phyloP scores from a whole-genome alignment of 148 eudicot species.

The Salicornia ramosissima region DNA sequence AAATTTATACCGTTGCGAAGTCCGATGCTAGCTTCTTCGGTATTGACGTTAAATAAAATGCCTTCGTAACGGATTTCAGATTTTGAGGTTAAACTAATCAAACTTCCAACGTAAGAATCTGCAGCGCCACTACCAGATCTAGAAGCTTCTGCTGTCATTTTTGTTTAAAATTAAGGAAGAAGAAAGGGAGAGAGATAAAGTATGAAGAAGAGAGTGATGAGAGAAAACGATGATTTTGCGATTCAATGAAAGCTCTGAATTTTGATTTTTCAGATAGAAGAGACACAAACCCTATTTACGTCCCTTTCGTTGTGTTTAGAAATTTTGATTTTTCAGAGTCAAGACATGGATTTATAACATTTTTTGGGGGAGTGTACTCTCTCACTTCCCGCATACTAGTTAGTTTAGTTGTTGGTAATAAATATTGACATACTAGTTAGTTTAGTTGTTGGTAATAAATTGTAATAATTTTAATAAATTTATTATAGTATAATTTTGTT shows the following conservation, averaged over 20 bases:
- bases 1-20: conserved; percentile 44
- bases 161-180: background rate
- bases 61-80: conserved; percentile 69
- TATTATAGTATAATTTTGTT: too few species aligned
- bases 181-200: conserved; percentile 18
- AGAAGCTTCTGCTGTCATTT: conserved; percentile 37
- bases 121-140: conserved; percentile 24
- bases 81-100: conserved; percentile 52
- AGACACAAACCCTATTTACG: conserved; percentile 17
- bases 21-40: conserved; percentile 53
- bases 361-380: too few species aligned
- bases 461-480: too few species aligned
- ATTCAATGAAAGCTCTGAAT: background rate
- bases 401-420: too few species aligned
- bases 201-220: background rate
- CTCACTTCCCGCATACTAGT: too few species aligned
- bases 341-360: background rate
- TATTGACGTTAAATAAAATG: conserved; percentile 39
- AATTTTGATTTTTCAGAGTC: background rate
- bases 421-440: too few species aligned
- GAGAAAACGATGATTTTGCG: background rate
- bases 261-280: conserved; percentile 1
- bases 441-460: too few species aligned
- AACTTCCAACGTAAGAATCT: conserved; percentile 48
- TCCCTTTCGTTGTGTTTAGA: conserved; percentile 17